Evolutionary conservation across 495 filamentous ascomycete genomes (phyloP), one percentile per base, ranked within the genome.

Genomic region (Neurospora sp.): DNA sequence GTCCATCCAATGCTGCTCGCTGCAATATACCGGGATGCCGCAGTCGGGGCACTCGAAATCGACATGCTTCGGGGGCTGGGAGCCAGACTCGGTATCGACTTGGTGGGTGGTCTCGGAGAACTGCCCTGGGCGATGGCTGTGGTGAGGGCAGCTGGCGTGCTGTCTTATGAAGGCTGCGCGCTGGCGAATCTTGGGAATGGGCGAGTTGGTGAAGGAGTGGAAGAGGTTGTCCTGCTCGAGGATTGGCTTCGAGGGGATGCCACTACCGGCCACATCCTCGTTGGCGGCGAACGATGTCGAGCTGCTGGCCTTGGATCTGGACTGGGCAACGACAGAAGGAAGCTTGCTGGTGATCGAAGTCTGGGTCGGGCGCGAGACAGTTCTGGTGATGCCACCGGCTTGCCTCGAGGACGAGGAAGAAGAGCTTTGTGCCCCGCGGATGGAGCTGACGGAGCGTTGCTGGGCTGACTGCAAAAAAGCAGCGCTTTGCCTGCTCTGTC

Each of bases 21-120:
- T 94, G 82, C 96, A 99, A 76, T 94, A 97, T 0, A 96, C 89
- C 1, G 96, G 96, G 31, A 98, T 90, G 22, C 96, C 96, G 76
- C 96, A 99, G 82, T 98, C 96, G 10, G 94, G 94, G 76, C 96
- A 99, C 82, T 98, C 96, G 80, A 95, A 97, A 71, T 90, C 87
- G 73, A 97, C 92, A 81, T 96, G 93, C 9, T 87, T 87, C 4
- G 94, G 91, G 3, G 92, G 86, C 45, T 85, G 77, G 65, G 71
- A 82, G 40, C 83, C 86, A n/a, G 84, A 82, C n/a, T 75, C 73
- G 9, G 71, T 14, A n/a, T 38, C 78, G 69, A 39, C 76, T 75
- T 75, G 89, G 88, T 72, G 87, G 83, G 7, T 84, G 81, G 4
- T 90, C 83, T 73, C 73, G 35, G 70, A 37, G 12, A 86, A 77